Evolutionary conservation across 2,329 filamentous ascomycete genomes (phyloP).

Genomic region (Cercospora beticola): DNA sequence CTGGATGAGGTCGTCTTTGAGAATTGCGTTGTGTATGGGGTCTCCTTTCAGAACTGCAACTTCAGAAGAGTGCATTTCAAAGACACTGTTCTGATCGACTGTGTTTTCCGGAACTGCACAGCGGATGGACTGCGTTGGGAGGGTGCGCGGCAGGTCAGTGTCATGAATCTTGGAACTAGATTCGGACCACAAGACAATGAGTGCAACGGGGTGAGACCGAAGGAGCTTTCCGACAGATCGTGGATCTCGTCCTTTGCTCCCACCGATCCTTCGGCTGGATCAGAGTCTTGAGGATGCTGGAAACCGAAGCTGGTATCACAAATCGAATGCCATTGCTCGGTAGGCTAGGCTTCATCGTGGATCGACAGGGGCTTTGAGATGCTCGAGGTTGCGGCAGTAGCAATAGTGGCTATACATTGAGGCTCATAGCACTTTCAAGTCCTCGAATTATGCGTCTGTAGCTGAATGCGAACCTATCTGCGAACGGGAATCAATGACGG

Average conservation of each 20-base stretch:
- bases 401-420: not conserved
- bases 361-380: not conserved
- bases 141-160: not conserved
- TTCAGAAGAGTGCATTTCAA: not conserved
- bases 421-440: not conserved
- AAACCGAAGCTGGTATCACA: not conserved
- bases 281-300: not conserved
- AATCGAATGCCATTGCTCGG: not conserved
- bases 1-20: not conserved
- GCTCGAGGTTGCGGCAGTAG: not conserved
- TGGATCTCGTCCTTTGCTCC: not conserved
- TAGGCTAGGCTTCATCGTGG: not conserved
- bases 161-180: not conserved
- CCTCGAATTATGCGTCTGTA: not conserved
- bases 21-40: not conserved
- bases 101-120: not conserved
- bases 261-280: too few species aligned
- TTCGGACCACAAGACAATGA: not conserved
- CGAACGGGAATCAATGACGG: not conserved
- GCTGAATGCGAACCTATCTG: not conserved
- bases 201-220: not conserved
- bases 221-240: not conserved
- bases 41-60: not conserved
- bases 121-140: not conserved
- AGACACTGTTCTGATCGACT: not conserved